These are phyloP conservation scores for Prunus davidiana DNA, from an alignment of 306 rosid genomes.

Conservation along the genomic window DNA sequence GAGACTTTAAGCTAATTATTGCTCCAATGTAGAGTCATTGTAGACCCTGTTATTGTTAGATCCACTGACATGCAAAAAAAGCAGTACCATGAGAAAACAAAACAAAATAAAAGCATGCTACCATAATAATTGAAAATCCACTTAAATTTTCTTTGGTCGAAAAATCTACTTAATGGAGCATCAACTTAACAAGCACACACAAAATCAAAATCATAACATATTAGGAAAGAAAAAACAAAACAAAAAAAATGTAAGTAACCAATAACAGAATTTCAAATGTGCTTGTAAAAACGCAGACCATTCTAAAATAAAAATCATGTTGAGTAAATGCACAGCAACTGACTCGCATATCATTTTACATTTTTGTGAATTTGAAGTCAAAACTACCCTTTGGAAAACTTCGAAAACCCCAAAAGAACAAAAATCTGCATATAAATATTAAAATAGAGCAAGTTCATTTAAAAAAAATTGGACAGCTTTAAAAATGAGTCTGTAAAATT, in stretches of 20 bases:
- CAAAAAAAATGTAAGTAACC: background rate
- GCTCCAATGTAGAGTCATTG: background rate
- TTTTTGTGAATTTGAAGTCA: too few relatives aligned
- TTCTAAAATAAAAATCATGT: too few relatives aligned
- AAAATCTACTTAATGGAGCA: background rate
- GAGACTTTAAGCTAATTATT: constrained; percentile 18
- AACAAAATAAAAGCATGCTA: background rate
- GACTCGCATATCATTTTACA: background rate
- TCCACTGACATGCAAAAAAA: constrained; percentile 1
- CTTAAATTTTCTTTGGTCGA: background rate
- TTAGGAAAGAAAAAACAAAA: too few relatives aligned
- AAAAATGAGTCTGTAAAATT: too few relatives aligned
- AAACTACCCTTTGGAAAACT: background rate
- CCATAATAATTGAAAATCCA: background rate
- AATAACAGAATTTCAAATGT: background rate
- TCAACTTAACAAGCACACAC: background rate
- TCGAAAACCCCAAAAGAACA: too few relatives aligned
- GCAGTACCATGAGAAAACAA: background rate
- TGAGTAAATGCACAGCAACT: background rate
- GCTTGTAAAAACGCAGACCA: too few relatives aligned
- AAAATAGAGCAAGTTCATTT: too few relatives aligned
- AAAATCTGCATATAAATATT: too few relatives aligned
- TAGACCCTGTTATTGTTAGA: background rate
- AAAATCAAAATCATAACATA: background rate
- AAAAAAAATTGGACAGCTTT: too few relatives aligned